Conservation (phyloP, 495 filamentous ascomycete genomes). For the Penicillium paradoxum region DNA sequence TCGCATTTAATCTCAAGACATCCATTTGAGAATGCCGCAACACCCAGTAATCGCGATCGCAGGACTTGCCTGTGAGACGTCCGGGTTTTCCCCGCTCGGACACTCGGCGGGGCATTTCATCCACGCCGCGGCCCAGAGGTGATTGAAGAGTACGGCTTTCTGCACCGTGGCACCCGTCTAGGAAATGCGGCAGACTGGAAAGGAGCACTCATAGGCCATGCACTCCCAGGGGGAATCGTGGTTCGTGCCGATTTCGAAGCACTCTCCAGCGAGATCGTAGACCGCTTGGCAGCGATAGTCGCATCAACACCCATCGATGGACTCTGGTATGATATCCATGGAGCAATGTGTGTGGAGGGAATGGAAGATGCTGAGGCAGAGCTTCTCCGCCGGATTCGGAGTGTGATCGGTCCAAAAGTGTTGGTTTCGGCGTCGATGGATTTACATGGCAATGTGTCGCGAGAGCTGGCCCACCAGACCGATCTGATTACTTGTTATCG, state of each 20-base stretch:
- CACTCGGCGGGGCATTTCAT: constrained; percentile 48
- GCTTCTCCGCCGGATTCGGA: constrained; percentile 45
- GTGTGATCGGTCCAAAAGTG: constrained; percentile 43
- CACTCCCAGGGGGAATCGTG: constrained; percentile 50
- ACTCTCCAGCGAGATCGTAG: constrained; percentile 45
- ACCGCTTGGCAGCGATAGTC: constrained; percentile 34
- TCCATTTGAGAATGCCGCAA: neutral
- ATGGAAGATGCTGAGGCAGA: constrained; percentile 50
- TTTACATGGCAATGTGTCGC: constrained; percentile 54
- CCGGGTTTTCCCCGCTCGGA: constrained; percentile 50
- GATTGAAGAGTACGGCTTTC: constrained; percentile 44
- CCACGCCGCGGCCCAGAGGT: constrained; percentile 44
- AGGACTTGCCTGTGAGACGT: constrained; percentile 54
- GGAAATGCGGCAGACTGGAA: constrained; percentile 44
- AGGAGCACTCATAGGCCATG: constrained; percentile 51
- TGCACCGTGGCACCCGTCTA: constrained; percentile 37
- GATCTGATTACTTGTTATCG: constrained; percentile 56
- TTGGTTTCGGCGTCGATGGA: constrained; percentile 55
- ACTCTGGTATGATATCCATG: constrained; percentile 56
- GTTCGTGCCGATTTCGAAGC: constrained; percentile 44
- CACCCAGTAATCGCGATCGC: constrained; percentile 50
- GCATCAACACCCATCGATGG: constrained; percentile 36
- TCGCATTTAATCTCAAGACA: too few species aligned
- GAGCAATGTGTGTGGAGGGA: constrained; percentile 53
- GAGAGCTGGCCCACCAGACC: constrained; percentile 43